phyloP scores from a whole-genome alignment of 78 protist species.

The Pigoraptor vietnamica region DNA sequence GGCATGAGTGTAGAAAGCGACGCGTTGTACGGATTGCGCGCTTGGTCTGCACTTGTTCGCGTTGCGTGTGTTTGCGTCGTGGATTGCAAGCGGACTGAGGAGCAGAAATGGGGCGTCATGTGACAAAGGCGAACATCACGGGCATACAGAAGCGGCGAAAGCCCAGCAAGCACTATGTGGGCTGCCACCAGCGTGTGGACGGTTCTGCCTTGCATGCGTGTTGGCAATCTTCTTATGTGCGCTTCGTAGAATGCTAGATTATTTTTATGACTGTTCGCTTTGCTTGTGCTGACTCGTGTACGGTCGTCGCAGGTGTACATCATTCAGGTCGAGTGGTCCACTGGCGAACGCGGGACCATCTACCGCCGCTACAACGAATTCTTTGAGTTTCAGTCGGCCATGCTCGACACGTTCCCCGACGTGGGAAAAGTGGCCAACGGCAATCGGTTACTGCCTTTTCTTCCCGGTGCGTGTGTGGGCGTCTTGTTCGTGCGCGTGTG shows the following conservation, averaged over 20 bases:
- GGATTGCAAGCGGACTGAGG: not conserved
- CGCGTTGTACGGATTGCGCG: not conserved
- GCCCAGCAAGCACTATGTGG: not conserved
- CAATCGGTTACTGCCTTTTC: not conserved
- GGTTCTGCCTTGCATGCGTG: not conserved
- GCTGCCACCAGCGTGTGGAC: too few relatives aligned
- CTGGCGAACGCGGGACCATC: not conserved
- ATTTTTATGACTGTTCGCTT: too few relatives aligned
- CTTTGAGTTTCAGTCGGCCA: not conserved
- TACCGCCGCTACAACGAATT: conserved; percentile 2
- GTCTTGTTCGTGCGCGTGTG: not conserved
- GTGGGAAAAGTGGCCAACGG: not conserved
- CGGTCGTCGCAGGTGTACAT: not conserved
- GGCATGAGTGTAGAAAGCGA: too few relatives aligned
- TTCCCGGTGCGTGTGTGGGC: not conserved
- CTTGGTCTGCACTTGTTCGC: not conserved
- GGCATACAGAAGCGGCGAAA: not conserved
- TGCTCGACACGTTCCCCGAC: conserved; percentile 2
- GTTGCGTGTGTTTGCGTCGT: too few relatives aligned
- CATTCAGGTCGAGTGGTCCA: not conserved
- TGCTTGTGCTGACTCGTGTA: not conserved
- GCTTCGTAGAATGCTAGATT: too few relatives aligned
- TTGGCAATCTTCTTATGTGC: too few relatives aligned
- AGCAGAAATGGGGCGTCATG: not conserved
- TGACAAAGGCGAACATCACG: not conserved